These are phyloP conservation scores for Penicillium sp. DNA, from an alignment of 2,329 filamentous ascomycete species.

Conservation along the genomic window DNA sequence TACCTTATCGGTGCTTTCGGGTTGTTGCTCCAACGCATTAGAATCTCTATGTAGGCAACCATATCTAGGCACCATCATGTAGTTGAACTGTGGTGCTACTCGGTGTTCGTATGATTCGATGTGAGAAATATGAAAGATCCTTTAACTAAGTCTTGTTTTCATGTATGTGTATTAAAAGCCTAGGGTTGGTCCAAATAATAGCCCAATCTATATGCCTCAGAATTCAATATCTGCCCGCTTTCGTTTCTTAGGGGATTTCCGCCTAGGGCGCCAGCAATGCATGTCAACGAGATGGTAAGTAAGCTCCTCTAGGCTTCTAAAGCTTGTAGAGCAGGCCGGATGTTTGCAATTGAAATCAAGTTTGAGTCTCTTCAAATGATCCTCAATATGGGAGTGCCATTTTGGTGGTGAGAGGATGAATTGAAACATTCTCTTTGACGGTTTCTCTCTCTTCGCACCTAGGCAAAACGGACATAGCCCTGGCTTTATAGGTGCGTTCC, in stretches of 20 bases:
- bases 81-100: not conserved
- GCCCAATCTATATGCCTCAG: too few relatives aligned
- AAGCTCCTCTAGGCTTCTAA: constrained; percentile 4
- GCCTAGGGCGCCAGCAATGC: not conserved
- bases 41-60: too few relatives aligned
- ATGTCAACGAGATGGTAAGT: constrained; percentile 3
- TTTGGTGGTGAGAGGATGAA: not conserved
- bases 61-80: too few relatives aligned
- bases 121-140: too few relatives aligned
- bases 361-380: constrained; percentile 1
- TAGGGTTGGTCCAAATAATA: too few relatives aligned
- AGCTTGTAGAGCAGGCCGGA: not conserved
- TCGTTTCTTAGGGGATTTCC: not conserved
- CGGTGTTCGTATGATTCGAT: too few relatives aligned
- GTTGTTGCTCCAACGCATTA: too few relatives aligned
- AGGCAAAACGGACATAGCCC: constrained; percentile 16
- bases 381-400: constrained; percentile 5
- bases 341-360: not conserved
- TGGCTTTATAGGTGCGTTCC: constrained; percentile 13
- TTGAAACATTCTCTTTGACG: constrained; percentile 5
- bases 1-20: too few relatives aligned
- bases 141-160: too few relatives aligned
- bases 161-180: too few relatives aligned
- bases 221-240: not conserved
- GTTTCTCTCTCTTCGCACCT: not conserved